Evolutionary conservation across 1,139 yeast species (phyloP).

Genomic region (Pichia sp.): DNA sequence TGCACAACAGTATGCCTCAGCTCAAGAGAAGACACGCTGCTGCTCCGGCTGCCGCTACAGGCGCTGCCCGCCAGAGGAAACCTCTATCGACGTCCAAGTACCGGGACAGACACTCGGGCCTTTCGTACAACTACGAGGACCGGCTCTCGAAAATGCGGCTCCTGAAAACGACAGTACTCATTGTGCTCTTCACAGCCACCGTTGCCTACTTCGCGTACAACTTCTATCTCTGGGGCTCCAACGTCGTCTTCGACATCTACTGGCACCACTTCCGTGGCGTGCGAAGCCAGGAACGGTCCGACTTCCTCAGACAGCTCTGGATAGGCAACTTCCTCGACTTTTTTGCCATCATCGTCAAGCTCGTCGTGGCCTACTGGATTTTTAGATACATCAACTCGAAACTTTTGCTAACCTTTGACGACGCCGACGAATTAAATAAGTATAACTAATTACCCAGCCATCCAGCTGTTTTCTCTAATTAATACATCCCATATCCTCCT

Average conservation of each 20-base stretch:
- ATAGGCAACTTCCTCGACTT: constrained; percentile 12
- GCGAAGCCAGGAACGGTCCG: neutral
- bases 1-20: too few relatives aligned
- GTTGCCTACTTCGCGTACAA: constrained; percentile 1
- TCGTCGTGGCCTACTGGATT: constrained; percentile 13
- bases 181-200: neutral
- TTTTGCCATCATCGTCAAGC: constrained; percentile 16
- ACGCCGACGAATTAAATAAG: constrained; percentile 26
- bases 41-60: neutral
- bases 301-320: constrained; percentile 8
- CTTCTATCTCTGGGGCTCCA: constrained; percentile 2
- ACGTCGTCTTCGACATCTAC: constrained; percentile 10
- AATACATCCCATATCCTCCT: neutral
- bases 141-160: constrained; percentile 6
- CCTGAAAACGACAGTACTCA: constrained; percentile 10
- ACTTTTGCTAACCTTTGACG: constrained; percentile 23
- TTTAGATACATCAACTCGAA: constrained; percentile 21
- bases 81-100: constrained; percentile 6
- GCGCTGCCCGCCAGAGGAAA: neutral
- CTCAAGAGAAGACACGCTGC: neutral
- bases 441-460: constrained; percentile 17
- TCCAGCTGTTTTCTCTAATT: too few relatives aligned
- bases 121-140: constrained; percentile 14
- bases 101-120: constrained; percentile 7
- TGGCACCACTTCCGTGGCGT: constrained; percentile 12